phyloP scores from a whole-genome alignment of 2,329 filamentous ascomycete species.

The Aspergillus sp. region DNA sequence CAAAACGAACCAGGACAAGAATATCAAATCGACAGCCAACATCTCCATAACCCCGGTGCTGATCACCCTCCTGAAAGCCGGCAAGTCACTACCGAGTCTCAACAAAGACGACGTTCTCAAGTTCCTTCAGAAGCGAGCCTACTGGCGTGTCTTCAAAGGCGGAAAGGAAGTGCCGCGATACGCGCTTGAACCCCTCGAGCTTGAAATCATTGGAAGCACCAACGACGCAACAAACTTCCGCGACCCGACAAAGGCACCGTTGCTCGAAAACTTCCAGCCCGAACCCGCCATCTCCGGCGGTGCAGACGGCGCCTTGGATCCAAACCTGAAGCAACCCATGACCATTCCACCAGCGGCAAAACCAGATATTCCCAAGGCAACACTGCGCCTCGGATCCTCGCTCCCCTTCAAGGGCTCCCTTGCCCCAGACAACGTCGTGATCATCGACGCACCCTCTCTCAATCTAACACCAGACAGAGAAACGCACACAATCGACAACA shows the following conservation, averaged over 20 bases:
- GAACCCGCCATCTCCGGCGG: conserved; percentile 1
- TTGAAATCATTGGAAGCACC: conserved; percentile 2
- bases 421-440: background rate
- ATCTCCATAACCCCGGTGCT: background rate
- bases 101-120: background rate
- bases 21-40: background rate
- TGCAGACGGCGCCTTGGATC: background rate
- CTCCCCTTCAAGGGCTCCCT: background rate
- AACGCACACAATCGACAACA: background rate
- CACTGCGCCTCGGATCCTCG: background rate
- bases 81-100: background rate
- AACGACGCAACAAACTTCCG: background rate
- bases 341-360: background rate
- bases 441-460: background rate
- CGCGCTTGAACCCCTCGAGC: background rate
- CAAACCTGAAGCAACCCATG: background rate
- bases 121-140: background rate
- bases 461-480: background rate
- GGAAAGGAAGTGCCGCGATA: background rate
- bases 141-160: background rate
- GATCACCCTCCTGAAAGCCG: background rate
- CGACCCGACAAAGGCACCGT: background rate
- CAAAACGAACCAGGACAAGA: background rate
- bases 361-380: background rate
- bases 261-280: background rate